A percentile compares a stretch with the other conserved stretches of the same genome.
phyloP scores from a whole-genome alignment of 208 protist genomes.

The Trypanosoma brucei region DNA sequence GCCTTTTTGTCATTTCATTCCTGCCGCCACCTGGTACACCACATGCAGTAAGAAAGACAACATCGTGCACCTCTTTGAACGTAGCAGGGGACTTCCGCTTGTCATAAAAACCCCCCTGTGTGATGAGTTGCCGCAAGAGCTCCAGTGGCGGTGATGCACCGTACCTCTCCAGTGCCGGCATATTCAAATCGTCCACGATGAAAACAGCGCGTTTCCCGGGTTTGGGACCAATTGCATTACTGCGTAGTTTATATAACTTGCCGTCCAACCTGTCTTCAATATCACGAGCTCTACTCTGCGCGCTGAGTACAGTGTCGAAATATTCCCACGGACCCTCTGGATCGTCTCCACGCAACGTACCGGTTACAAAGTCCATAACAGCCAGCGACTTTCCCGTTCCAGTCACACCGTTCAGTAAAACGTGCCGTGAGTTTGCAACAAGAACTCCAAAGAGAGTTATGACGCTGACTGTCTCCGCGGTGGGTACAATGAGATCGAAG shows the following conservation, averaged over 20 bases:
- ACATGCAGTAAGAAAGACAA: slow-evolving; percentile 88
- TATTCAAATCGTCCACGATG: slow-evolving; percentile 96
- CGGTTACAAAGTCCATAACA: slow-evolving; percentile 65
- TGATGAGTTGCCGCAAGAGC: slow-evolving; percentile 93
- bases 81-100: slow-evolving; percentile 88
- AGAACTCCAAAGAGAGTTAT: slow-evolving; percentile 79
- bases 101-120: slow-evolving; percentile 91
- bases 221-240: slow-evolving; percentile 81
- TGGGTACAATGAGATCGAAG: slow-evolving; percentile 95
- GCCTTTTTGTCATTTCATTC: slow-evolving; percentile 90
- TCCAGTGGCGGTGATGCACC: slow-evolving; percentile 94
- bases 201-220: slow-evolving; percentile 88
- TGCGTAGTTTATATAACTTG: slow-evolving; percentile 92
- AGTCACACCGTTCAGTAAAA: slow-evolving; percentile 92
- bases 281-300: slow-evolving; percentile 88
- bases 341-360: slow-evolving; percentile 67
- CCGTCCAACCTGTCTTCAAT: slow-evolving; percentile 92
- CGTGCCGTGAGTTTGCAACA: slow-evolving; percentile 61
- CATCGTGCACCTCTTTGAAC: slow-evolving; percentile 91
- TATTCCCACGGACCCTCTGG: slow-evolving; percentile 77
- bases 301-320: slow-evolving; percentile 90
- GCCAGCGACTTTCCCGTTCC: slow-evolving; percentile 94
- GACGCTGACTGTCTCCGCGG: slow-evolving; percentile 88
- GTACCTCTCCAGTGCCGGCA: slow-evolving; percentile 93
- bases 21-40: slow-evolving; percentile 95